These are phyloP conservation scores for Pulveroboletus sp. DNA, from an alignment of 768 basidiomycete genomes.

Conservation along the genomic window DNA sequence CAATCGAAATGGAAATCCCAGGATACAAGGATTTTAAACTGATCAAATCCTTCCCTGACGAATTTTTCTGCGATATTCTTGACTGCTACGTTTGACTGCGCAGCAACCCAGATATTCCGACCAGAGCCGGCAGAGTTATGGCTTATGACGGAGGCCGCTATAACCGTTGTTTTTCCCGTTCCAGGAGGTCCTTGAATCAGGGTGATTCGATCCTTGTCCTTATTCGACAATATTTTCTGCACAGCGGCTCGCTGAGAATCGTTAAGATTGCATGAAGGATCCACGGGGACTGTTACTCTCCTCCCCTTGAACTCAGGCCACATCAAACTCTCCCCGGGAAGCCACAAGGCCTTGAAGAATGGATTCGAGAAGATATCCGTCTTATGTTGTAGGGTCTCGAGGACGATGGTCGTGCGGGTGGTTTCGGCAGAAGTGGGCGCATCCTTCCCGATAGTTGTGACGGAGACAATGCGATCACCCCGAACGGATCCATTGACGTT, in stretches of 20 bases:
- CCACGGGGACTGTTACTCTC: background rate
- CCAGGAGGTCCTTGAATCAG: slow-evolving; percentile 37
- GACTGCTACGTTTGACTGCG: slow-evolving; percentile 51
- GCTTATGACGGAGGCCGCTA: slow-evolving; percentile 34
- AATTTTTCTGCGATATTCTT: slow-evolving; percentile 51
- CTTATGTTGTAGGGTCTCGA: slow-evolving; percentile 16
- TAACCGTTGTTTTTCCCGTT: slow-evolving; percentile 44
- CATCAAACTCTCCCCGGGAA: slow-evolving; percentile 10
- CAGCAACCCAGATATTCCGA: slow-evolving; percentile 37
- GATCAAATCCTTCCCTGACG: slow-evolving; percentile 24
- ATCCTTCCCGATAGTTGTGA: slow-evolving; percentile 52
- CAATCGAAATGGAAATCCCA: slow-evolving; percentile 45
- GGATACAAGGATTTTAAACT: slow-evolving; percentile 42
- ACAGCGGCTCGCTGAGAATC: slow-evolving; percentile 27
- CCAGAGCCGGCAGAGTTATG: slow-evolving; percentile 4
- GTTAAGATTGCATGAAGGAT: slow-evolving; percentile 18
- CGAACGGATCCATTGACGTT: slow-evolving; percentile 20
- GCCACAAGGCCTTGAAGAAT: slow-evolving; percentile 29
- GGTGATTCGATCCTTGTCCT: slow-evolving; percentile 20
- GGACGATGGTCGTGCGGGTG: slow-evolving; percentile 20
- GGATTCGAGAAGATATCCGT: slow-evolving; percentile 17
- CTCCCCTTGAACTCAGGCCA: slow-evolving; percentile 13
- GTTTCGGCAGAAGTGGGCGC: slow-evolving; percentile 53
- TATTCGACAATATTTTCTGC: slow-evolving; percentile 23
- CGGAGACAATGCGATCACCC: slow-evolving; percentile 18